Conservation (phyloP, 208 protist species). For the Crithidia sp. region DNA sequence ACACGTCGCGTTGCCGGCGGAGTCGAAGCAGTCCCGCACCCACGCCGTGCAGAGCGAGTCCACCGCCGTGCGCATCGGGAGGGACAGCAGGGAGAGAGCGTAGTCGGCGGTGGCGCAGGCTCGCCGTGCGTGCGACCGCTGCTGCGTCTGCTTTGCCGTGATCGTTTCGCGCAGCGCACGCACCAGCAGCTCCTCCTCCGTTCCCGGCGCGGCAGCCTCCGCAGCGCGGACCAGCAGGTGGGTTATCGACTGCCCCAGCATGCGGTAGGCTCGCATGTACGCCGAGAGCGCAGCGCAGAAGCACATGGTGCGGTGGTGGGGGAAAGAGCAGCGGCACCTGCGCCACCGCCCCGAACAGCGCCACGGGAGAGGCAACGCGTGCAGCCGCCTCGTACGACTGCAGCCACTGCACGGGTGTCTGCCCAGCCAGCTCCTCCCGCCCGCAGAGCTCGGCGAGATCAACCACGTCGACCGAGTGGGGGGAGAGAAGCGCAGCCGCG, state of each 20-base stretch:
- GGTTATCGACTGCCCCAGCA: constrained; percentile 21
- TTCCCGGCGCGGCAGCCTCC: constrained; percentile 22
- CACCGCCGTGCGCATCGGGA: constrained; percentile 13
- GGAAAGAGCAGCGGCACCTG: constrained; percentile 28
- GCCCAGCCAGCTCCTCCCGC: constrained; percentile 10
- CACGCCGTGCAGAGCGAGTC: constrained; percentile 20
- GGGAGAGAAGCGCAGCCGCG: constrained; percentile 23
- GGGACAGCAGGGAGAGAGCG: constrained; percentile 21
- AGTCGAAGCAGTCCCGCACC: constrained; percentile 30
- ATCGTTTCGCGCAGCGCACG: constrained; percentile 25
- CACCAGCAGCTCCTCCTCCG: constrained; percentile 29
- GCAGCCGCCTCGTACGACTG: constrained; percentile 26
- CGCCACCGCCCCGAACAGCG: constrained; percentile 21
- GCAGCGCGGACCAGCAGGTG: constrained; percentile 27
- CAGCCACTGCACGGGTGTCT: constrained; percentile 23
- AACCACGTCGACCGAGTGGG: background rate
- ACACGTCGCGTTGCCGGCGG: background rate
- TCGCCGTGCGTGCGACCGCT: background rate
- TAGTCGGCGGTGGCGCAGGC: constrained; percentile 28
- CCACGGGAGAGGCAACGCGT: constrained; percentile 22
- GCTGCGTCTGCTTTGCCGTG: constrained; percentile 2
- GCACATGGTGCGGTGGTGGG: constrained; percentile 20
- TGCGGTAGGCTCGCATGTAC: constrained; percentile 23
- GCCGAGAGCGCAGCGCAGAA: constrained; percentile 17
- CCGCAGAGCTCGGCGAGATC: constrained; percentile 20